Base-by-base conservation (phyloP, 2,329 filamentous ascomycete species). In the Ophiostoma himal-ulmi region DNA sequence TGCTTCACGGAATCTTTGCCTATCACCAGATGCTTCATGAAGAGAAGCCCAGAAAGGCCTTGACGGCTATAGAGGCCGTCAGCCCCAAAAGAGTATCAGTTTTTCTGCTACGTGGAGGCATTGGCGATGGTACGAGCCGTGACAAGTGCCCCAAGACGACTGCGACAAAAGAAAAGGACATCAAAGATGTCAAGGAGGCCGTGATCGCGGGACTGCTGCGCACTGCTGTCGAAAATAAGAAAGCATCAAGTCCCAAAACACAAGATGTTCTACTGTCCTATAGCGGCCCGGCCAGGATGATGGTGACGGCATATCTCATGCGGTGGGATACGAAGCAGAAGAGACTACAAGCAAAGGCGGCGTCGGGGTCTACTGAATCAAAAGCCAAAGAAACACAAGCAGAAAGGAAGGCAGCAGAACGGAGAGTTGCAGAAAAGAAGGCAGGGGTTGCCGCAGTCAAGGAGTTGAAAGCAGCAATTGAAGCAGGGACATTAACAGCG, bases 1-100 rank as follows among this genome's bases (percentile, higher is more conserved):
- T 95, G 88, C 79, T 96, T 0, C 91, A 93, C 81, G 89, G 90
- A 10, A 83, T 88, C 14, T 78, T 94, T 52, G 82, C 84, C 68
- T 85, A 88, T 0, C 76, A 92, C 67, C 79, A 79, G 65, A 77
- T 80, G 22, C 78, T 22, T 26, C 1, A 22, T 14, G 26, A 14
- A 14, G 10, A 1, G 14, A n/a, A 62, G 57, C 5, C 13, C 34
- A n/a, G 20, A 39, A 2, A 13, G 11, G 20, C 8, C n/a, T 26
- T 26, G n/a, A 13, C n/a, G 11, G 22, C n/a, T 1, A 81, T 89
- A 0, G 75, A 82, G 13, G 81, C 85, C 7, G 79, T 90, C 64
- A 79, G 81, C 66, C 88, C 89, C 1, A 70, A 60, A 34, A 70
- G 71, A 0, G 87, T 90, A 1, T 83, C 83, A 2, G 78, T 80